These are phyloP conservation scores for Apiospora sp. DNA, from an alignment of 2,329 filamentous ascomycete species.

Conservation along the genomic window DNA sequence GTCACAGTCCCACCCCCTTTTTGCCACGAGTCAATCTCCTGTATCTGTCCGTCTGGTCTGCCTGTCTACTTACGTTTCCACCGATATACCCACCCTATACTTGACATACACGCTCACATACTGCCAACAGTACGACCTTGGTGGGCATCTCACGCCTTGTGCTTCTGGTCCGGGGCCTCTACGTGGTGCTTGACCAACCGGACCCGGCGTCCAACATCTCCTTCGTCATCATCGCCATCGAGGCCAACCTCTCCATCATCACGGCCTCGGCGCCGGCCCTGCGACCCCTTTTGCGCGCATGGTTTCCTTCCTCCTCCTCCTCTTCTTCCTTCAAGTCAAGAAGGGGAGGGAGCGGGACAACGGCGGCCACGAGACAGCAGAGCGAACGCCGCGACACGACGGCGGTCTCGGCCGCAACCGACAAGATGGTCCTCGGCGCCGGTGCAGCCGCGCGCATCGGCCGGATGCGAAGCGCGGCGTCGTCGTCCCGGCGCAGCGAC, in stretches of 20 bases:
- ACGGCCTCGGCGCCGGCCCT: constrained; percentile 52
- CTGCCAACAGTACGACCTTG: constrained; percentile 43
- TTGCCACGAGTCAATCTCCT: too few relatives aligned
- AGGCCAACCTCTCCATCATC: constrained; percentile 52
- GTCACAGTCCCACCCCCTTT: constrained; percentile 11
- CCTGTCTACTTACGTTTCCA: neutral
- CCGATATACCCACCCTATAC: neutral
- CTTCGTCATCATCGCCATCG: constrained; percentile 47
- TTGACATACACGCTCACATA: neutral
- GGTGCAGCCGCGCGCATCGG: constrained; percentile 11
- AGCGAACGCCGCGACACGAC: constrained; percentile 12
- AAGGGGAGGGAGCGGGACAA: constrained; percentile 8
- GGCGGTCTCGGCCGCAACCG: constrained; percentile 6
- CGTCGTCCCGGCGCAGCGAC: constrained; percentile 10
- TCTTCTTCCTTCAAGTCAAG: constrained; percentile 27
- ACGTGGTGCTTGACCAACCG: constrained; percentile 35
- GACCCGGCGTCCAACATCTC: constrained; percentile 44
- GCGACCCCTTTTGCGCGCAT: constrained; percentile 47
- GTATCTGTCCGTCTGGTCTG: neutral
- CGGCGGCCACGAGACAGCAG: constrained; percentile 18
- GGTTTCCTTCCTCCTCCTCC: constrained; percentile 41
- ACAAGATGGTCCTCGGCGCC: constrained; percentile 8
- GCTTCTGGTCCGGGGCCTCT: constrained; percentile 44
- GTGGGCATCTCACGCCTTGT: constrained; percentile 45
- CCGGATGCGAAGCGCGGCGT: neutral